Evolutionary conservation across 2,329 filamentous ascomycete species (phyloP).

Genomic region (Arthrobotrys sphaeroides): DNA sequence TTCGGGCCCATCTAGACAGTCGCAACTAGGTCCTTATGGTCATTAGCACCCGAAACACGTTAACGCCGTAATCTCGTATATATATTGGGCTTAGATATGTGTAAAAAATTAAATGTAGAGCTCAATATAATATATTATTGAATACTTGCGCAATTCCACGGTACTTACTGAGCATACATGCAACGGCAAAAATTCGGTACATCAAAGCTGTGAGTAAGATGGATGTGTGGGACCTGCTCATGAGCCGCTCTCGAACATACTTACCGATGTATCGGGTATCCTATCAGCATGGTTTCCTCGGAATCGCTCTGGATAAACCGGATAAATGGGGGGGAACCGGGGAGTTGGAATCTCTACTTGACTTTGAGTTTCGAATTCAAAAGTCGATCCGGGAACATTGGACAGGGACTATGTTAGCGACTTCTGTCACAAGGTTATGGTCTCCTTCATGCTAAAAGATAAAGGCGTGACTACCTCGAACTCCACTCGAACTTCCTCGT

Average conservation of each 20-base stretch:
- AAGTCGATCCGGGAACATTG: not conserved
- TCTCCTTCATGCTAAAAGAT: not conserved
- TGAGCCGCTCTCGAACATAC: not conserved
- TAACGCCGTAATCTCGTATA: no score
- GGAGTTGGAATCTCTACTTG: conserved; percentile 10
- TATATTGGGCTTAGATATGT: no score
- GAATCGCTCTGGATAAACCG: conserved; percentile 25
- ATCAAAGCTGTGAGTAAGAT: not conserved
- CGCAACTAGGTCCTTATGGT: no score
- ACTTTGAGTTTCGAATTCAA: conserved; percentile 2
- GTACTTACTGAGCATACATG: not conserved
- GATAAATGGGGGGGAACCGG: conserved; percentile 21
- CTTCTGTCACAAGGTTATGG: not conserved
- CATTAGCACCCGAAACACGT: no score
- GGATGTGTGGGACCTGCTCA: not conserved
- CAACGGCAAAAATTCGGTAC: not conserved
- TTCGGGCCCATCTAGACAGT: no score
- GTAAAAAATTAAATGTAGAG: no score
- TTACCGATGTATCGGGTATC: not conserved
- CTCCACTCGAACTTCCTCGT: not conserved
- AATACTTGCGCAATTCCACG: no score
- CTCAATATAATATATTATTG: no score
- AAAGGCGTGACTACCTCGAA: not conserved
- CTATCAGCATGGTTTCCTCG: not conserved
- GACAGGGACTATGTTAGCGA: not conserved